A percentile compares a stretch with the other conserved stretches of the same genome.
Evolutionary conservation across 345 rosid species (phyloP).

Genomic region (Eutrema yunnanense): DNA sequence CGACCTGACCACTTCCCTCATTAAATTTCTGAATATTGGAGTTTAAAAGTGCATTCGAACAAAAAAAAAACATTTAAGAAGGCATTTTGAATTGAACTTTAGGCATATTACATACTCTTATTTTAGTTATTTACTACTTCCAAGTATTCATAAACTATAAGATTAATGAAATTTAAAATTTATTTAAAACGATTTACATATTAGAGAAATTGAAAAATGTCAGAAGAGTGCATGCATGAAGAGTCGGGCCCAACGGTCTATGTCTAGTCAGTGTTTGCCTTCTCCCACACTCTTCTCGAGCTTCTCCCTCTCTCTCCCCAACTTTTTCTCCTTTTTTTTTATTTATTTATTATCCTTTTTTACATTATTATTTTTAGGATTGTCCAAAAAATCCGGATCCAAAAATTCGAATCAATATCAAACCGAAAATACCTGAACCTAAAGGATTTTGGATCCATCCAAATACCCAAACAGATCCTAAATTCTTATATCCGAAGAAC

Average conservation of each 20-base stretch:
- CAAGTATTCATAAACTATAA: neutral
- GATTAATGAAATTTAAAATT: neutral
- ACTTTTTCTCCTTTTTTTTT: neutral
- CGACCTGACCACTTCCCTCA: slow-evolving; percentile 1
- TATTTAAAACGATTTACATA: neutral
- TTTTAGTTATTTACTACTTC: neutral
- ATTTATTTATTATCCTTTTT: neutral
- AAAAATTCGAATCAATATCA: too few relatives aligned
- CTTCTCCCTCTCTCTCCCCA: slow-evolving; percentile 25
- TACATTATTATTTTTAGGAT: too few relatives aligned
- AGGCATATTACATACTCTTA: neutral
- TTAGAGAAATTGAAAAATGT: neutral
- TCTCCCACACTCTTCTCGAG: slow-evolving; percentile 25
- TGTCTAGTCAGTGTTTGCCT: slow-evolving; percentile 30
- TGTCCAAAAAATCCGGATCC: too few relatives aligned
- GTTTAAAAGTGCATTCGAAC: neutral
- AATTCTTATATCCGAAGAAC: too few relatives aligned
- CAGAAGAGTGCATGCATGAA: slow-evolving; percentile 32
- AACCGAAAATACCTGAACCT: too few relatives aligned
- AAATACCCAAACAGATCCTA: too few relatives aligned
- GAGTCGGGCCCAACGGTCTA: slow-evolving; percentile 31
- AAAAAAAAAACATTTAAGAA: neutral
- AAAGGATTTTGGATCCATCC: too few relatives aligned
- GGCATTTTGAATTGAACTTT: slow-evolving; percentile 2
- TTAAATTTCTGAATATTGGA: slow-evolving; percentile 7